Evolutionary conservation across 2,329 filamentous ascomycete genomes (phyloP).

Genomic region (Aspergillus tubingensis): DNA sequence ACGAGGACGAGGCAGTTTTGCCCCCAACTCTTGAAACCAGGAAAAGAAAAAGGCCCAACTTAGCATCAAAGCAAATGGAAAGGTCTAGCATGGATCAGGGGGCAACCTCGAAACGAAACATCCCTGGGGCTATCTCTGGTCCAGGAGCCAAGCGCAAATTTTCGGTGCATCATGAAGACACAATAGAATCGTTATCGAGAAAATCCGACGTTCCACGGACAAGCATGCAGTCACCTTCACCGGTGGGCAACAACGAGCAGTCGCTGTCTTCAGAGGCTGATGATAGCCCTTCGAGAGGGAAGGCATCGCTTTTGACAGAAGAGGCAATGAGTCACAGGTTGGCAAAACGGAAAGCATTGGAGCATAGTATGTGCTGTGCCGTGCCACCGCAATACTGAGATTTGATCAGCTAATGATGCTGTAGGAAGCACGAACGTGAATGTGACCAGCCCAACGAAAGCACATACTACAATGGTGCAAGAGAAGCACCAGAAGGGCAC

Average conservation of each 20-base stretch:
- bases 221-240: slow-evolving; percentile 28
- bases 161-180: slow-evolving; percentile 53
- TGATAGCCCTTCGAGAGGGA: slow-evolving; percentile 19
- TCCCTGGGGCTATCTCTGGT: slow-evolving; percentile 34
- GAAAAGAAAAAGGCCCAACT: slow-evolving; percentile 28
- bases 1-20: slow-evolving; percentile 21
- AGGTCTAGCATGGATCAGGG: slow-evolving; percentile 4
- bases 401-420: slow-evolving; percentile 16
- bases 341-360: slow-evolving; percentile 39
- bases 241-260: slow-evolving; percentile 15
- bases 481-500: background rate
- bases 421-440: slow-evolving; percentile 55
- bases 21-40: slow-evolving; percentile 37
- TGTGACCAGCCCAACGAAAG: slow-evolving; percentile 34
- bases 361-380: slow-evolving; percentile 42
- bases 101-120: background rate
- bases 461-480: background rate
- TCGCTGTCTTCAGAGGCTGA: slow-evolving; percentile 13
- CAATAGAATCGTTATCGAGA: slow-evolving; percentile 15
- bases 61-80: background rate
- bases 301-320: slow-evolving; percentile 16
- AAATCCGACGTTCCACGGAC: slow-evolving; percentile 40
- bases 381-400: background rate
- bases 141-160: slow-evolving; percentile 61
- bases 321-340: slow-evolving; percentile 16